Conservation (phyloP, 768 basidiomycete species). For the Collybia mongolica region DNA sequence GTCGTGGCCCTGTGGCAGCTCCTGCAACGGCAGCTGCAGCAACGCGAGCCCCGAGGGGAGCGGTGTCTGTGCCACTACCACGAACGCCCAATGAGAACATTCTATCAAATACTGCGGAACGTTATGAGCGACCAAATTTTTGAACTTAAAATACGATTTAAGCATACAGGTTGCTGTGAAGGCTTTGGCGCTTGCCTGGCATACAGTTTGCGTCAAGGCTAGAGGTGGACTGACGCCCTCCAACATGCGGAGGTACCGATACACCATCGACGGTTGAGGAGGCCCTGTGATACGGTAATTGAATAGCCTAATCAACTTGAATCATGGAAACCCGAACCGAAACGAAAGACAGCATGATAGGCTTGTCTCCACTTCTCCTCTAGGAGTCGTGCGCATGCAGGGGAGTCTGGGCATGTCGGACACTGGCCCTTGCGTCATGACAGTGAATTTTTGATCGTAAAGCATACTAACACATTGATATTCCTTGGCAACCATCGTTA, state of each 20-base stretch:
- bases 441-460: background rate
- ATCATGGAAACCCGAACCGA: constrained; percentile 47
- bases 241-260: constrained; percentile 85
- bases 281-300: constrained; percentile 47
- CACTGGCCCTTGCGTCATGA: constrained; percentile 46
- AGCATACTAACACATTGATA: constrained; percentile 80
- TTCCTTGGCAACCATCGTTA: constrained; percentile 87
- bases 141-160: constrained; percentile 14
- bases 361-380: constrained; percentile 95
- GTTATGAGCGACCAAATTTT: constrained; percentile 3
- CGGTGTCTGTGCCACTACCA: constrained; percentile 67
- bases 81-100: constrained; percentile 88
- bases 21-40: constrained; percentile 64
- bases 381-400: constrained; percentile 74
- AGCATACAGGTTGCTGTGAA: constrained; percentile 81
- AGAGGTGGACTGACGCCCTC: constrained; percentile 91
- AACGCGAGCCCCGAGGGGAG: constrained; percentile 60
- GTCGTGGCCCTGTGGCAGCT: constrained; percentile 66
- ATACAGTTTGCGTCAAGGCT: constrained; percentile 80
- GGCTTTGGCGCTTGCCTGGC: constrained; percentile 86
- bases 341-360: constrained; percentile 82
- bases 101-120: constrained; percentile 72
- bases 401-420: constrained; percentile 77
- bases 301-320: background rate
- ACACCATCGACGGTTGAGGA: constrained; percentile 90